Conservation (phyloP, 2,329 filamentous ascomycete species). For the Pezicula radicicola region DNA sequence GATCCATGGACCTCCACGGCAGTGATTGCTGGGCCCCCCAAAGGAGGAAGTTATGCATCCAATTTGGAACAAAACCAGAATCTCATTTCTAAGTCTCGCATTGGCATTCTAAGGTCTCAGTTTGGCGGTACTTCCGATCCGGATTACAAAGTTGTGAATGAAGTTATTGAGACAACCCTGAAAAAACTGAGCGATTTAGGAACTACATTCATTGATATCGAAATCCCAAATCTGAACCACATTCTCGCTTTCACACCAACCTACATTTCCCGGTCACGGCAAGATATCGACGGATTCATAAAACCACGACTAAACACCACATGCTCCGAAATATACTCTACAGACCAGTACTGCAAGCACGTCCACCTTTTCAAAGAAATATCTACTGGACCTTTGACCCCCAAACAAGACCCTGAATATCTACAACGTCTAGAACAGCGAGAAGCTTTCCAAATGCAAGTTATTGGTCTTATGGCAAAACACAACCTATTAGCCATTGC, state of each 20-base stretch:
- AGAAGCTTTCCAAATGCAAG: conserved; percentile 25
- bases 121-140: conserved; percentile 14
- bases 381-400: conserved; percentile 14
- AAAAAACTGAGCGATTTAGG: conserved; percentile 14
- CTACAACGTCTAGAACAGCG: conserved; percentile 20
- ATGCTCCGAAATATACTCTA: conserved; percentile 18
- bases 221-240: conserved; percentile 22
- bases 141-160: conserved; percentile 11
- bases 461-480: conserved; percentile 27
- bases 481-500: conserved; percentile 30
- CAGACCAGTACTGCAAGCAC: conserved; percentile 5
- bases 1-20: conserved; percentile 24
- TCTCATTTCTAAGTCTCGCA: conserved; percentile 16
- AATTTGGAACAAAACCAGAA: conserved; percentile 9
- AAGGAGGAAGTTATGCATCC: conserved; percentile 26
- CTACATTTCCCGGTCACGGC: conserved; percentile 22
- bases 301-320: conserved; percentile 32
- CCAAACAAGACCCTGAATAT: conserved; percentile 26
- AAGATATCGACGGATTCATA: conserved; percentile 29
- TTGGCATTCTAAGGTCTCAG: conserved; percentile 24
- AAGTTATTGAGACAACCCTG: conserved; percentile 18
- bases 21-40: conserved; percentile 18
- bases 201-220: conserved; percentile 23
- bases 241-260: conserved; percentile 22
- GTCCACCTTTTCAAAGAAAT: conserved; percentile 9